Evolutionary conservation across 1,284 basidiomycete genomes (phyloP).

Genomic region (Garcileccinum viscosum): DNA sequence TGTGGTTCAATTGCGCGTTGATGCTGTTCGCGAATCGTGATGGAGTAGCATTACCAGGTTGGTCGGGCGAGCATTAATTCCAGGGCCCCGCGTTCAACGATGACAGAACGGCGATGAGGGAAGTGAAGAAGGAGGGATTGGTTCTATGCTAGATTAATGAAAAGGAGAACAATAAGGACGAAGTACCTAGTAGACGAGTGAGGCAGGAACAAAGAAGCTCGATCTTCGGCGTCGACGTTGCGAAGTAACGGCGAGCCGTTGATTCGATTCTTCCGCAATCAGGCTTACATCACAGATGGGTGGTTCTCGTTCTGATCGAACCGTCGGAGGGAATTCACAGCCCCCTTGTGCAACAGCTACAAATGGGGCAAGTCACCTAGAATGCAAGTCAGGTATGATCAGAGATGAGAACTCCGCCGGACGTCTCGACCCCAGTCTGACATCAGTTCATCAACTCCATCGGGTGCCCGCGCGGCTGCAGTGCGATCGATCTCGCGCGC

Average conservation of each 20-base stretch:
- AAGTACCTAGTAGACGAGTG: not conserved
- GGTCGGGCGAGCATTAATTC: not conserved
- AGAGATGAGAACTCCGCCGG: not conserved
- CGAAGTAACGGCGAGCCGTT: not conserved
- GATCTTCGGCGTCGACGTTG: not conserved
- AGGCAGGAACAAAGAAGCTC: not conserved
- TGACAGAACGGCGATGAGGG: not conserved
- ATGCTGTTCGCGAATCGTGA: not conserved
- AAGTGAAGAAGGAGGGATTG: not conserved
- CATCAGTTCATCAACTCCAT: not conserved
- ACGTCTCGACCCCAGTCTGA: not conserved
- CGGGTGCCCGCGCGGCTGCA: not conserved
- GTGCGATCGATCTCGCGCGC: not conserved
- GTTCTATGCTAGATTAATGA: not conserved
- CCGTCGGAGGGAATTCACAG: not conserved
- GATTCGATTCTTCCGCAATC: not conserved
- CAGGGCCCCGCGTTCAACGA: not conserved
- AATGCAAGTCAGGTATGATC: not conserved
- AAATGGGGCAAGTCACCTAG: not conserved
- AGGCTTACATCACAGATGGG: not conserved
- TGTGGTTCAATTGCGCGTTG: too few species aligned
- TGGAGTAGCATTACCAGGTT: not conserved
- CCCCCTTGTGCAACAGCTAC: not conserved
- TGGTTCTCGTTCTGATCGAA: not conserved
- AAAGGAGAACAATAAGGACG: not conserved